These are phyloP conservation scores for Cordyceps farinosa DNA, from an alignment of 2,329 filamentous ascomycete species.

Conservation along the genomic window DNA sequence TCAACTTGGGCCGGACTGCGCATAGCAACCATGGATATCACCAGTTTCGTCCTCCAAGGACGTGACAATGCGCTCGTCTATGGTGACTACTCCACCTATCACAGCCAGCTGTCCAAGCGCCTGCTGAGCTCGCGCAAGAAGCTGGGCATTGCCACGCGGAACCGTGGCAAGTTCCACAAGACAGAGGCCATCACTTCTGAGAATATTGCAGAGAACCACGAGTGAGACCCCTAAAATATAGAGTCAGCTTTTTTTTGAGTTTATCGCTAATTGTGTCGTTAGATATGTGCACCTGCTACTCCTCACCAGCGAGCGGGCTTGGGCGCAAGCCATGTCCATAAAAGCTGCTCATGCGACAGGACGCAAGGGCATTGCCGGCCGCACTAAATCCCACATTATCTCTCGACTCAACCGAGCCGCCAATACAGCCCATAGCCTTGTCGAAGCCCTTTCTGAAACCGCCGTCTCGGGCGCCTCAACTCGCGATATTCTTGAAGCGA, in stretches of 20 bases:
- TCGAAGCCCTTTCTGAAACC: slow-evolving; percentile 61
- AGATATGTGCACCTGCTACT: slow-evolving; percentile 78
- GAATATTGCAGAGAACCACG: slow-evolving; percentile 69
- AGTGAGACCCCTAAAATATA: slow-evolving; percentile 52
- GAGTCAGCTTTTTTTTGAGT: not conserved
- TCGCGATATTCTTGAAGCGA: slow-evolving; percentile 76
- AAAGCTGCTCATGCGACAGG: slow-evolving; percentile 79
- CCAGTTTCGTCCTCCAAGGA: slow-evolving; percentile 72
- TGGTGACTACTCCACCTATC: slow-evolving; percentile 85
- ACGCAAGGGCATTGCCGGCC: slow-evolving; percentile 72
- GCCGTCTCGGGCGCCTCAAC: slow-evolving; percentile 61
- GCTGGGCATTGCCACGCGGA: slow-evolving; percentile 77
- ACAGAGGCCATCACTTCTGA: slow-evolving; percentile 69
- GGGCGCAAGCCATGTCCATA: slow-evolving; percentile 94
- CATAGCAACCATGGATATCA: slow-evolving; percentile 72
- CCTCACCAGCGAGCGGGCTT: slow-evolving; percentile 83
- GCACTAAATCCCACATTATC: slow-evolving; percentile 81
- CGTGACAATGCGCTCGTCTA: slow-evolving; percentile 81
- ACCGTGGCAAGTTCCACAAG: slow-evolving; percentile 78
- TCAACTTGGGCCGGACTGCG: slow-evolving; percentile 7
- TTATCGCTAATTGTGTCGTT: slow-evolving; percentile 3
- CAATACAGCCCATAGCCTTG: slow-evolving; percentile 64
- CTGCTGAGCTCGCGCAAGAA: slow-evolving; percentile 81
- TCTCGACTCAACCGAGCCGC: slow-evolving; percentile 81
- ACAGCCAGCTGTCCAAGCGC: slow-evolving; percentile 72